phyloP scores from a whole-genome alignment of 2,329 filamentous ascomycete genomes.

The Lachnellula cervina region DNA sequence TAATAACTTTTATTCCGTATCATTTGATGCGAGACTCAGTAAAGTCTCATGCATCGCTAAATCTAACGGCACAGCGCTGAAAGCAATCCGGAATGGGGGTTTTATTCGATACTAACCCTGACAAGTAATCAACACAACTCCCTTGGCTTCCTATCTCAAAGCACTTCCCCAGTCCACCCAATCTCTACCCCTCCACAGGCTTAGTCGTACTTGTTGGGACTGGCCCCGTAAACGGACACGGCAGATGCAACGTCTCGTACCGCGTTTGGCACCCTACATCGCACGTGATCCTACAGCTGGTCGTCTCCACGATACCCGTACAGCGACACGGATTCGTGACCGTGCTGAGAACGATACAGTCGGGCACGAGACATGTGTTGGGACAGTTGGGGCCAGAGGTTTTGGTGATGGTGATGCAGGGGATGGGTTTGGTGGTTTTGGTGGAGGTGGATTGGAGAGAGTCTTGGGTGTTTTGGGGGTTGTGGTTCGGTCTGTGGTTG shows the following conservation, averaged over 20 bases:
- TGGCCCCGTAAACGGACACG: conserved; percentile 9
- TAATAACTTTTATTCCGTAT: too few species aligned
- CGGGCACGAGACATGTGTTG: not conserved
- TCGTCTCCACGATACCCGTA: conserved; percentile 6
- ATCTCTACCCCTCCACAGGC: not conserved
- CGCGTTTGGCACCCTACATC: conserved; percentile 13
- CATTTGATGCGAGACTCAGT: too few species aligned
- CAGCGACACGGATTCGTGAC: conserved; percentile 15
- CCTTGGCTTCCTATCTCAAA: not conserved
- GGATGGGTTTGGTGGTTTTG: not conserved
- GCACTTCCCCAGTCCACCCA: not conserved
- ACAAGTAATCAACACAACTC: too few species aligned
- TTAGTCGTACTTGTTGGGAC: not conserved
- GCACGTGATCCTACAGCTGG: conserved; percentile 16
- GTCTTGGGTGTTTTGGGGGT: not conserved
- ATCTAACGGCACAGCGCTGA: too few species aligned
- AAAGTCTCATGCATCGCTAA: too few species aligned
- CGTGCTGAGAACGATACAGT: not conserved
- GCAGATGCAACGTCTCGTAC: conserved; percentile 12
- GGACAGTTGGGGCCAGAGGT: conserved; percentile 10
- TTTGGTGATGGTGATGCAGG: conserved; percentile 13
- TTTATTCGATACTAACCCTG: too few species aligned
- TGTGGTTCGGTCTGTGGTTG: too few species aligned
- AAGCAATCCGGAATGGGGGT: too few species aligned
- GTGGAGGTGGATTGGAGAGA: not conserved